Evolutionary conservation across 176 grass and related monocot species (phyloP), one percentile per base, ranked within the genome.

Genomic region (Coix lacrymajobi): DNA sequence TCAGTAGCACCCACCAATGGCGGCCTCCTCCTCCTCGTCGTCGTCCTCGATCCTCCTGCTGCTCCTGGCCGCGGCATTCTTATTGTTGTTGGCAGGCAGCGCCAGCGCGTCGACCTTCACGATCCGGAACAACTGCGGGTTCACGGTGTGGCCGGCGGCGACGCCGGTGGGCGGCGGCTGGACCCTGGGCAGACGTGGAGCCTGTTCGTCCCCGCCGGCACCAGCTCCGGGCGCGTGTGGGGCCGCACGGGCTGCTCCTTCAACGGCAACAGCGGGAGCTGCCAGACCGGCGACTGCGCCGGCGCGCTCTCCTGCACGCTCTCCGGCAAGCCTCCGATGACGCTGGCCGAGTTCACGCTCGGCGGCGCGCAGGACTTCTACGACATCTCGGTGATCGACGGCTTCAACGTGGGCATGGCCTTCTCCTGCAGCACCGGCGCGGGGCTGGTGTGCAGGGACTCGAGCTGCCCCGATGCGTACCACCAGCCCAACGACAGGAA

Each of bases 181-280:
- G 1, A 46, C 12, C 58, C 31, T 0, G 52, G 52, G 6, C 20
- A 40, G 51, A 39, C 73, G 34, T 76, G 73, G 73, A 39, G 2
- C 1, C 0, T 76, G 20, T 0, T 19, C 56, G 34, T 77, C 0
- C 49, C 83, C 3, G 29, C 38, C 7, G 38, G 65, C 29, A 71
- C 51, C 11, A 1, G 6, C 4, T 26, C n/a, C 13, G 75, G 52
- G 40, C 36, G 66, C 38, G 13, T 85, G 0, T 85, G 83, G 74
- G 83, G 83, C 12, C 83, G 83, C 74, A 86, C 84, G 0, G 67
- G 69, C 5, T 80, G 84, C 84, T 40, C 16, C 41, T 79, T 65
- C 66, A 63, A 30, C 17, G 57, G 67, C 30, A 12, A 11, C 1
- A 12, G 58, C 5, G 41, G 8, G 39, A 1, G n/a, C 3, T 41